Evolutionary conservation across 2,329 filamentous ascomycete genomes (phyloP), one percentile per base, ranked within the genome.

Genomic region (Cordyceps javanica): DNA sequence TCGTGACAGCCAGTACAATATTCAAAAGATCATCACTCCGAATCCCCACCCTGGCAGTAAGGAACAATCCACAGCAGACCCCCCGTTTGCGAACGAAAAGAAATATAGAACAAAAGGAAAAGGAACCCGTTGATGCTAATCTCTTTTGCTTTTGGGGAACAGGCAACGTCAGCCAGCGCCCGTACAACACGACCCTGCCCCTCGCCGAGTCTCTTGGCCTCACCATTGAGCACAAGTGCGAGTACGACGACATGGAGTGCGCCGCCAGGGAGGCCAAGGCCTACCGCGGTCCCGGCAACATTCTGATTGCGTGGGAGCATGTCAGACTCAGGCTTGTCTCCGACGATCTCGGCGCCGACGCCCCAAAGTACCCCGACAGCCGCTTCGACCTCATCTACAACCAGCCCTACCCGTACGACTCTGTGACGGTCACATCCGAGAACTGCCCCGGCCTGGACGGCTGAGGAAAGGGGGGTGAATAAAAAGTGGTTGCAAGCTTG

Each of bases 1-100:
- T 1, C 65, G 69, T 0, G 64, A 64, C 19, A 80, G 77, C 0
- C 36, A 41, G 1, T 83, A 82, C 66, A 66, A 81, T 50, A 82
- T 83, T 61, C 75, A 73, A 2, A 73, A 82, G 60, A 82, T 84
- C 53, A 73, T 85, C 68, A 80, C 81, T 0, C 69, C 80, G 66
- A 73, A 69, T 11, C 78, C 77, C 3, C 75, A 82, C 66, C 67
- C 49, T 11, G 56, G 67, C 2, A 65, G 75, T 77, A 60, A 49
- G 65, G 54, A 26, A 26, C 16, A 16, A 14, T 5, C 25, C n/a
- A n/a, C n/a, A n/a, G n/a, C n/a, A n/a, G n/a, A n/a, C 26, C 8
- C 14, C 16, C 8, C 10, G 13, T 32, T 32, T 32, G 3, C 38
- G 36, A 6, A 42, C 8, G 6, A 16, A 16, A 8, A 5, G 2